These are phyloP conservation scores for Vicia villosa DNA, from an alignment of 306 rosid genomes.

Conservation along the genomic window DNA sequence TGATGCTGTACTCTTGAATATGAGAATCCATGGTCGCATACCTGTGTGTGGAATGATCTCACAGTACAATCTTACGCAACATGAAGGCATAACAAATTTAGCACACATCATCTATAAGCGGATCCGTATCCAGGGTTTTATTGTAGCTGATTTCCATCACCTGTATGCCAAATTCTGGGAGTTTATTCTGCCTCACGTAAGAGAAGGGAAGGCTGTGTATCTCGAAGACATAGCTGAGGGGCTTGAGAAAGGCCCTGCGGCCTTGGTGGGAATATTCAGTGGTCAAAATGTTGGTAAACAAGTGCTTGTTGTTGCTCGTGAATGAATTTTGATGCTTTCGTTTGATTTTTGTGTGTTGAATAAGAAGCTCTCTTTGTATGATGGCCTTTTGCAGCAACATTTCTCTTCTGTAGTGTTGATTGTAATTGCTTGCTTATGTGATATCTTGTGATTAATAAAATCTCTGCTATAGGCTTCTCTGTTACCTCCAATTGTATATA, in stretches of 20 bases:
- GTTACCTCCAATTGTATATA: background rate
- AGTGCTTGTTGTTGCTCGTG: conserved; percentile 29
- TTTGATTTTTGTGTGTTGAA: background rate
- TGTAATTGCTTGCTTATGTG: conserved; percentile 12
- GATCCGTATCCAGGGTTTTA: conserved; percentile 33
- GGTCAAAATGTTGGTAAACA: conserved; percentile 40
- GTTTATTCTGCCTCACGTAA: conserved; percentile 36
- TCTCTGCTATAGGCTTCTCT: background rate
- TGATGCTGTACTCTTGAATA: conserved; percentile 42
- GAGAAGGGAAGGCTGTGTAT: conserved; percentile 35
- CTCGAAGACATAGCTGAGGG: conserved; percentile 44
- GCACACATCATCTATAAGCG: conserved; percentile 34
- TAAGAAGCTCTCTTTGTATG: background rate
- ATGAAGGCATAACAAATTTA: conserved; percentile 36
- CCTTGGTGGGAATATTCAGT: conserved; percentile 41
- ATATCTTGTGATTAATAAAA: background rate
- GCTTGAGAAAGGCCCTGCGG: conserved; percentile 39
- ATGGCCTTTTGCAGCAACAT: background rate
- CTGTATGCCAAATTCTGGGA: conserved; percentile 34
- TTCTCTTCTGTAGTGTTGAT: background rate
- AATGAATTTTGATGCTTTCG: background rate
- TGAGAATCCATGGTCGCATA: conserved; percentile 39
- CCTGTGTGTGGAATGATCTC: conserved; percentile 44
- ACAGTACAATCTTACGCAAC: conserved; percentile 42
- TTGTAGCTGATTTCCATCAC: conserved; percentile 30